Percentiles rank a stretch among this genome's conserved stretches.
Conservation (phyloP, 768 basidiomycete species). For the Mycena polygramma region DNA sequence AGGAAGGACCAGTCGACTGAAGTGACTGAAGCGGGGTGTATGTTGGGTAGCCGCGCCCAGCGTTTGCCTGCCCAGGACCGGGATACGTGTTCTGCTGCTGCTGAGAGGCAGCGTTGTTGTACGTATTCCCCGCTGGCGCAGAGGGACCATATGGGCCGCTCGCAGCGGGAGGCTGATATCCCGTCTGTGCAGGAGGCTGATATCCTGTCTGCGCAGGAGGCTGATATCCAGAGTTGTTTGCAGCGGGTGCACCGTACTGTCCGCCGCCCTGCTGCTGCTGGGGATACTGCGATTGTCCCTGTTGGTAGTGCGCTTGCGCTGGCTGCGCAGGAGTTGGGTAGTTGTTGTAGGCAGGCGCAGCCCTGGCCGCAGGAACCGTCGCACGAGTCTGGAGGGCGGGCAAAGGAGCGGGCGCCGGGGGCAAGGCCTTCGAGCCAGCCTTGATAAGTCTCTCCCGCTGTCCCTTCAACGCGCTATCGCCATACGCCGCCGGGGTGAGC, state of each 20-base stretch:
- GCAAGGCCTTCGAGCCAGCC: constrained; percentile 43
- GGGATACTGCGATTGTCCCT: no score
- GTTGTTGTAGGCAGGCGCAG: neutral
- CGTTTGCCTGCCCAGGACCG: constrained; percentile 21
- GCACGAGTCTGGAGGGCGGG: constrained; percentile 25
- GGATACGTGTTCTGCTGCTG: constrained; percentile 1
- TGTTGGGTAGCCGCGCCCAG: constrained; percentile 11
- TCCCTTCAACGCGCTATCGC: constrained; percentile 53
- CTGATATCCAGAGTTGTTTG: constrained; percentile 25
- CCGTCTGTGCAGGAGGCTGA: no score
- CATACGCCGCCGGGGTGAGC: constrained; percentile 83
- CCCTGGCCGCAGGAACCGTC: neutral
- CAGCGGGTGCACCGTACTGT: constrained; percentile 21
- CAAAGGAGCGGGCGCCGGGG: constrained; percentile 25
- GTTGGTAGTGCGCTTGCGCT: constrained; percentile 28
- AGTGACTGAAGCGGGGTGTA: constrained; percentile 36
- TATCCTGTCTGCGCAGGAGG: constrained; percentile 38
- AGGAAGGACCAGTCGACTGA: constrained; percentile 34
- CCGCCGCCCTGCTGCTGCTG: constrained; percentile 19
- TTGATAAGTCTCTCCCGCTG: constrained; percentile 55
- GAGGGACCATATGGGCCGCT: constrained; percentile 50
- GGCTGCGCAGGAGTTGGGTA: constrained; percentile 28
- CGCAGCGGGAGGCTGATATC: no score
- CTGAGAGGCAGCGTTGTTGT: constrained; percentile 15
- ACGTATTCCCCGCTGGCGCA: neutral